Base-by-base conservation (phyloP, 228 moss, liverwort and hornwort genomes). In the Sphagnum fallax region DNA sequence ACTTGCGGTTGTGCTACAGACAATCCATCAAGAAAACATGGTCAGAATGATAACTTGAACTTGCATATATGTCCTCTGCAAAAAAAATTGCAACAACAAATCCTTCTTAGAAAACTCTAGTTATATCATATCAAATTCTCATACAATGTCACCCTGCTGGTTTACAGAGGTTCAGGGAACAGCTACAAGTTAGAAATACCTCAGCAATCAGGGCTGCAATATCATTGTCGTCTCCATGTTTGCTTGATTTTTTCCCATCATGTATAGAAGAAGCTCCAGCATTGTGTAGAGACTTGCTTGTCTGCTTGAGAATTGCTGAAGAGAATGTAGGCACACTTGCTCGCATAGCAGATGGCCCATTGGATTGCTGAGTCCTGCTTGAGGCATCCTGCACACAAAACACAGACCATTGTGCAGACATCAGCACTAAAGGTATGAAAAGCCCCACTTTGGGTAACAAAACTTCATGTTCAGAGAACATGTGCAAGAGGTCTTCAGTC, bases 1-100 rank as follows among this genome's bases (percentile, higher is more conserved):
- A 84, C 75, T 88, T 88, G 60, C 88, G 81, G 60, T 88, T 88
- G 63, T 84, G 88, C 88, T 88, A 81, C 74, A 75, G 59, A 11
- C 10, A 51, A 52, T 9, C 52, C 13, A 52, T 32, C 53, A 10
- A 67, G 14, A 51, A 67, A 5, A 8, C 32, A 32, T 2, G 32
- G 2, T 32, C 32, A 32, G 32, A 32, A 32, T 32, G 32, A 32
- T 2, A 32, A 32, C 32, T 32, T 32, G 32, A 32, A 32, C 32
- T 32, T 32, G 32, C 32, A 32, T 32, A 32, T 32, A 32, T 32
- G 32, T 32, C 32, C 32, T 32, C 32, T 32, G 32, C 32, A 32
- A 32, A 32, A 32, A 32, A 32, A 32, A 32, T 32, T 32, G 32
- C 32, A 32, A 32, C 32, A 32, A 32, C 32, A 32, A 32, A 32